Conservation (phyloP, 352 stramenopile species). For the Lagenidium sp. region DNA sequence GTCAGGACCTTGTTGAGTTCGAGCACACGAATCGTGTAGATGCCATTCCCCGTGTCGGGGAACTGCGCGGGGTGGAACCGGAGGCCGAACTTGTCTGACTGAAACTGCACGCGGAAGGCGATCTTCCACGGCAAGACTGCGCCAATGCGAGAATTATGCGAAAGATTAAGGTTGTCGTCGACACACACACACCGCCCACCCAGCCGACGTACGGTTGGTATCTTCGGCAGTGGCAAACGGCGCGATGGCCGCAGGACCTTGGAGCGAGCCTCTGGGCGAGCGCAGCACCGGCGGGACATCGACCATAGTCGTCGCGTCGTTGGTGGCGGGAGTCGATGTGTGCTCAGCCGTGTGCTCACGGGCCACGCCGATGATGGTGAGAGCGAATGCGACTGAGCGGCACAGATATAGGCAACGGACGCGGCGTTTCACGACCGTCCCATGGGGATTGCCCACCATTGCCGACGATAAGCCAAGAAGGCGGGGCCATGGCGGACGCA, state of each 20-base stretch:
- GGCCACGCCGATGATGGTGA: too few relatives aligned
- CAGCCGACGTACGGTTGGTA: not conserved
- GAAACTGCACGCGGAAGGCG: slow-evolving; percentile 76
- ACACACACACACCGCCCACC: not conserved
- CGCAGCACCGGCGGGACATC: slow-evolving; percentile 7
- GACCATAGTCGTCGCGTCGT: not conserved
- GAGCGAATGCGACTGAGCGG: too few relatives aligned
- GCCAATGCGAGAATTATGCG: not conserved
- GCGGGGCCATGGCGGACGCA: too few relatives aligned
- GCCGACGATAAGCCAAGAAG: too few relatives aligned
- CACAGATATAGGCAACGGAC: too few relatives aligned
- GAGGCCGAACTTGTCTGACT: slow-evolving; percentile 67
- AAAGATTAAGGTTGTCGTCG: too few relatives aligned
- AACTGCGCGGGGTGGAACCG: slow-evolving; percentile 73
- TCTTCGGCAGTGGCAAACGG: not conserved
- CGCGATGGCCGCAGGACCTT: not conserved
- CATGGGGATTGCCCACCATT: too few relatives aligned
- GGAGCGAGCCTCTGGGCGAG: slow-evolving; percentile 11
- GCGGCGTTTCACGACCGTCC: too few relatives aligned
- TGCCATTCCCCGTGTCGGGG: slow-evolving; percentile 74
- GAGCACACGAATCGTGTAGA: slow-evolving; percentile 73
- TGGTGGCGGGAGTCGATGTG: not conserved
- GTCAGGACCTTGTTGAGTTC: slow-evolving; percentile 72
- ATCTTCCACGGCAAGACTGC: slow-evolving; percentile 75
- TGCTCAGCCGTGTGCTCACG: too few relatives aligned